Evolutionary conservation across 257 asterid species (phyloP).

Genomic region (Rubia yunnanensis): DNA sequence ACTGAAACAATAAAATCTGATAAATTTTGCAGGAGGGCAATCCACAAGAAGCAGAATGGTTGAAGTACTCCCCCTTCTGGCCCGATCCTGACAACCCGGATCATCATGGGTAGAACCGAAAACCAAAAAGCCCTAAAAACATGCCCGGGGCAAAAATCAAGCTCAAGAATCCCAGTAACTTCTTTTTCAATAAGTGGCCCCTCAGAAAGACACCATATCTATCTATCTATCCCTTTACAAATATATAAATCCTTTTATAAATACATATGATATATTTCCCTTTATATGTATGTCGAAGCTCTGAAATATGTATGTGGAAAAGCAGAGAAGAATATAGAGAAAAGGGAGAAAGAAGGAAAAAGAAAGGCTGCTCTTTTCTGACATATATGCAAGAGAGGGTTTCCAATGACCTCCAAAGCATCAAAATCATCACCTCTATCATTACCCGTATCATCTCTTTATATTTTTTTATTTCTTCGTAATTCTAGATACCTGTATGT

Average conservation of each 20-base stretch:
- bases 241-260: too few relatives aligned
- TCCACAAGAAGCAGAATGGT: constrained; percentile 89
- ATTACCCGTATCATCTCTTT: constrained; percentile 49
- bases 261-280: not conserved
- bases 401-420: constrained; percentile 35
- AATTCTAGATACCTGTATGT: constrained; percentile 19
- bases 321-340: constrained; percentile 17
- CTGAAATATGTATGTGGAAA: constrained; percentile 28
- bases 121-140: not conserved
- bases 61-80: constrained; percentile 94
- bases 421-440: constrained; percentile 69
- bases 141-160: too few relatives aligned
- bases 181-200: constrained; percentile 21
- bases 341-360: constrained; percentile 17
- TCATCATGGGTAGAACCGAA: constrained; percentile 64
- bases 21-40: constrained; percentile 54
- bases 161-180: constrained; percentile 24
- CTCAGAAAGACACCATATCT: constrained; percentile 6
- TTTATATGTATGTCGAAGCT: not conserved
- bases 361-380: constrained; percentile 51
- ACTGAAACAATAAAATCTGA: not conserved
- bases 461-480: constrained; percentile 16
- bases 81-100: constrained; percentile 88
- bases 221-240: constrained; percentile 13
- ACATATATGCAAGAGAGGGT: constrained; percentile 25